Conservation (phyloP, 176 grass and related monocot species). For the Avena sativa region DNA sequence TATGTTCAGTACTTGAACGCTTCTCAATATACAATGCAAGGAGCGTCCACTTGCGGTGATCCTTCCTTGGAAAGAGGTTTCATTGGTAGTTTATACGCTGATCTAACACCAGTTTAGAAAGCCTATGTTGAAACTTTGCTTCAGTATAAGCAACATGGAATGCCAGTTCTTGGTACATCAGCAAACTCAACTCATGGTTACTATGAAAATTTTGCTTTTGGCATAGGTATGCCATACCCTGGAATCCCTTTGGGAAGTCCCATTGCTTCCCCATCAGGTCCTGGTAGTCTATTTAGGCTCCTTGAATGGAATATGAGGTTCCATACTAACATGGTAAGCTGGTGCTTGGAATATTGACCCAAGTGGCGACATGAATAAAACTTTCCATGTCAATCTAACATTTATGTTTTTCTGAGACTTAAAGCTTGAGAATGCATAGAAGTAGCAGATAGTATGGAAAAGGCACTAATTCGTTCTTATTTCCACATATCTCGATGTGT, state of each 20-base stretch:
- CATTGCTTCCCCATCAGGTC: slow-evolving; percentile 55
- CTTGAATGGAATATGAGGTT: slow-evolving; percentile 69
- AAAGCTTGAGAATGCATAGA: too few species aligned
- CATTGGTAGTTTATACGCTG: slow-evolving; percentile 51
- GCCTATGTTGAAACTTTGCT: slow-evolving; percentile 78
- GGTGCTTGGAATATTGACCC: slow-evolving; percentile 64
- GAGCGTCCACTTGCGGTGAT: slow-evolving; percentile 51
- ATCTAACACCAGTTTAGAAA: slow-evolving; percentile 75
- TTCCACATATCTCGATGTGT: too few species aligned
- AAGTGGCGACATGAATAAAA: slow-evolving; percentile 58
- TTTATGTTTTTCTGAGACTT: too few species aligned
- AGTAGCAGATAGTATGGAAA: too few species aligned
- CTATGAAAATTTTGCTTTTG: slow-evolving; percentile 62
- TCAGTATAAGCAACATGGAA: slow-evolving; percentile 89
- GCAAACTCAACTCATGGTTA: slow-evolving; percentile 63
- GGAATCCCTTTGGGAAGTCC: slow-evolving; percentile 81
- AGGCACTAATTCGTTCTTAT: too few species aligned
- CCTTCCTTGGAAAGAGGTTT: slow-evolving; percentile 65
- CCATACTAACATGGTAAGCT: slow-evolving; percentile 63
- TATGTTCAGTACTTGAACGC: slow-evolving; percentile 79
- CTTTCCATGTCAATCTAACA: slow-evolving; percentile 46
- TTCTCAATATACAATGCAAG: slow-evolving; percentile 66
- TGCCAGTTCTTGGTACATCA: slow-evolving; percentile 70
- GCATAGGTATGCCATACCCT: slow-evolving; percentile 70
- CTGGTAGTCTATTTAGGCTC: slow-evolving; percentile 73